These are phyloP conservation scores for Haematococcus sp. DNA, from an alignment of 139 green algal genomes.

Conservation along the genomic window DNA sequence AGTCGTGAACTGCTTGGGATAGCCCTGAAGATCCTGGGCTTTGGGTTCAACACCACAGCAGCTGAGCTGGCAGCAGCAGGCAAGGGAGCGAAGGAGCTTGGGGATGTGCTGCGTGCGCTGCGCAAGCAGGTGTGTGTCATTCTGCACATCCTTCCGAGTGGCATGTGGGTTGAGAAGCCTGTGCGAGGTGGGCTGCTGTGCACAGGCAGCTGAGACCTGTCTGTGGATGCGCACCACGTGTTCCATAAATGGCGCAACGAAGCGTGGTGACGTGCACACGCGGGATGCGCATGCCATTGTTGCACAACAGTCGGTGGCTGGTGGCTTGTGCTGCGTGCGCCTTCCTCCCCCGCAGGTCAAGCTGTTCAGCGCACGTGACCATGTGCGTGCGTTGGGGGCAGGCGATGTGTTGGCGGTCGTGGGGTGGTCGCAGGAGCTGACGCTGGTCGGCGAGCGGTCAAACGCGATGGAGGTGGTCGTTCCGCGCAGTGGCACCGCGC, in stretches of 20 bases:
- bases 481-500: slow-evolving; percentile 64
- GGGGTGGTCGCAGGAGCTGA: slow-evolving; percentile 54
- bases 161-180: no score
- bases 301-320: no score
- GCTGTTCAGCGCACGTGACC: slow-evolving; percentile 67
- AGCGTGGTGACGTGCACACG: no score
- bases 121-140: slow-evolving; percentile 45
- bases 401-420: slow-evolving; percentile 77
- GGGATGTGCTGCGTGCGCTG: slow-evolving; percentile 38
- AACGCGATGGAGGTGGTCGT: slow-evolving; percentile 31
- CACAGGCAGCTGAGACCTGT: no score
- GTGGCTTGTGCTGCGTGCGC: slow-evolving; percentile 18
- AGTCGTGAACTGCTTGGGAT: slow-evolving; percentile 75
- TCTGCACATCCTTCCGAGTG: no score
- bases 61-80: slow-evolving; percentile 38
- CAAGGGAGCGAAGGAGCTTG: slow-evolving; percentile 24
- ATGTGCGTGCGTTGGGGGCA: slow-evolving; percentile 59
- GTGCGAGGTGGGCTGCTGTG: no score
- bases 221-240: no score
- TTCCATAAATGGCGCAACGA: no score
- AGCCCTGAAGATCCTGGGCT: slow-evolving; percentile 51
- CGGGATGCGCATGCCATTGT: no score
- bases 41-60: slow-evolving; percentile 42
- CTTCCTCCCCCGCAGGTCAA: slow-evolving; percentile 50
- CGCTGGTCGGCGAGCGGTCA: slow-evolving; percentile 44